Evolutionary conservation across 345 rosid genomes (phyloP), one percentile per base, ranked within the genome.

Genomic region (Gynandropsis gynandra): DNA sequence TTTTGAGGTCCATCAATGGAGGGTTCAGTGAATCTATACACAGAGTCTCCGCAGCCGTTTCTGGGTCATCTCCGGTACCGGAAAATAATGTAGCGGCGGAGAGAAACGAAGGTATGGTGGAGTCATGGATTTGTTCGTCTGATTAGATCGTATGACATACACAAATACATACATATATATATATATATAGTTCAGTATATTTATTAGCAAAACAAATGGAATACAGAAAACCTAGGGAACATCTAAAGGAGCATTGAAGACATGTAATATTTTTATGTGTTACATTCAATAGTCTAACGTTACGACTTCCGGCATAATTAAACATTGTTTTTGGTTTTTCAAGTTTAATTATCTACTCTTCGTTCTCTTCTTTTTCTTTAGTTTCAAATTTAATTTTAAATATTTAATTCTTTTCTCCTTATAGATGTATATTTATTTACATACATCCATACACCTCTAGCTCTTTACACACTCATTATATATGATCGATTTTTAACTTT

Each of bases 81-180:
- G 78, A 67, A 57, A 70, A 63, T 47, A 82, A 74, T 36, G 0
- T 48, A 48, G 16, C 49, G 20, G 47, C 44, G 1, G 36, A 29
- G 48, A 51, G 63, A 77, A 88, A 82, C 64, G 61, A 65, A 65
- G 55, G 70, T 65, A 81, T 69, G 82, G 71, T 85, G 72, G 97
- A 81, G 59, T 76, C 93, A 16, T 89, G 97, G 94, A 78, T 81
- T 54, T 85, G 93, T 64, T 78, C 93, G 14, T 79, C 89, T 38
- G 65, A 66, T 64, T 85, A 74, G 72, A 7, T 17, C 17, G 1
- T 38, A 39, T 39, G 54, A 55, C 62, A 11, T 33, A 31, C 40
- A 39, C 58, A 37, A 1, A 0, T 38, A 20, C 9, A 27, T 34
- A 48, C 54, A 7, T 7, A 8, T 10, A 6, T n/a, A n/a, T n/a